Percentiles rank a stretch among this genome's conserved stretches.
These are phyloP conservation scores for Narthecium ossifragum DNA, from an alignment of 106 monocot genomes.

Conservation along the genomic window DNA sequence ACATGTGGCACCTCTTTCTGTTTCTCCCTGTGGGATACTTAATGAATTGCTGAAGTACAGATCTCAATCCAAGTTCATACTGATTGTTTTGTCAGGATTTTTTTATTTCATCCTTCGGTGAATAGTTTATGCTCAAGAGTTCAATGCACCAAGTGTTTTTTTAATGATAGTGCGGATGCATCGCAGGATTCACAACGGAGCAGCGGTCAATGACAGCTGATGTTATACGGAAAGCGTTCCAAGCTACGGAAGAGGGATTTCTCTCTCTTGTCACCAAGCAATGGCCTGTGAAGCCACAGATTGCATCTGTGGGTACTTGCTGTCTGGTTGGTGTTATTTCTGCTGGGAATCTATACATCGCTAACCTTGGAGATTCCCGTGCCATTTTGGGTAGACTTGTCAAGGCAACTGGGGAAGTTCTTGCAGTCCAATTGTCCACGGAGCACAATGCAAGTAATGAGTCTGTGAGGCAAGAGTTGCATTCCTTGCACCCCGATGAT, in stretches of 20 bases:
- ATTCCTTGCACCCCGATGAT: slow-evolving; percentile 20
- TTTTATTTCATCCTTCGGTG: no score
- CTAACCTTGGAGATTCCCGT: slow-evolving; percentile 26
- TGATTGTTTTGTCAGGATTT: no score
- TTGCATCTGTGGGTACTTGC: slow-evolving; percentile 24
- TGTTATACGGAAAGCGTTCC: slow-evolving; percentile 20
- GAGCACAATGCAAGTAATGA: slow-evolving; percentile 27
- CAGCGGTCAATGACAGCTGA: slow-evolving; percentile 21
- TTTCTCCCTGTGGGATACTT: no score
- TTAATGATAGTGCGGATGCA: neutral
- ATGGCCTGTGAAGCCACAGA: slow-evolving; percentile 22
- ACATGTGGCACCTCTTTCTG: no score
- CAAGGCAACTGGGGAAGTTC: slow-evolving; percentile 16
- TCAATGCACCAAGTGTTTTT: no score
- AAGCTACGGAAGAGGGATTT: slow-evolving; percentile 21
- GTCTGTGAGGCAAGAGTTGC: slow-evolving; percentile 20
- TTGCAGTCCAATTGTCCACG: slow-evolving; percentile 18
- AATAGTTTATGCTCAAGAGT: no score
- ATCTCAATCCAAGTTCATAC: no score
- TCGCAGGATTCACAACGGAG: slow-evolving; percentile 16
- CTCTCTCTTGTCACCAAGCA: slow-evolving; percentile 12
- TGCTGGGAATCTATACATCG: slow-evolving; percentile 10
- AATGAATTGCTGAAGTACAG: no score
- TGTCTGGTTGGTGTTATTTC: slow-evolving; percentile 21
- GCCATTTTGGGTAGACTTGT: slow-evolving; percentile 16